Evolutionary conservation across 2,329 filamentous ascomycete genomes (phyloP).

Genomic region (Aspergillus transmontanensis): DNA sequence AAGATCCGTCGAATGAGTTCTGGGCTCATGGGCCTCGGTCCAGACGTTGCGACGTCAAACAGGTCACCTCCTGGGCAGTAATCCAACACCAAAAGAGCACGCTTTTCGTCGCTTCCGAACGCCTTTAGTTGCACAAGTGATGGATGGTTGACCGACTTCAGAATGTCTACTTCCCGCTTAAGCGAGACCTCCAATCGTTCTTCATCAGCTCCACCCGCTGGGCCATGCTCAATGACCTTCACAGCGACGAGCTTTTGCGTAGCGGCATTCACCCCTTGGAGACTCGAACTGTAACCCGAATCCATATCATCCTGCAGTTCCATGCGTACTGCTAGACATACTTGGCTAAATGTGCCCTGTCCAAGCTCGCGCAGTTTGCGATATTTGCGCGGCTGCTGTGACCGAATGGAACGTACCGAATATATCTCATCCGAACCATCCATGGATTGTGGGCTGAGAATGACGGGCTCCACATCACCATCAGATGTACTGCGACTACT

Average conservation of each 20-base stretch:
- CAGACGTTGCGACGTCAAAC: constrained; percentile 83
- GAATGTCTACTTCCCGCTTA: constrained; percentile 92
- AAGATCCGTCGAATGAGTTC: constrained; percentile 80
- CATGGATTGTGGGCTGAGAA: constrained; percentile 22
- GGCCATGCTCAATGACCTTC: constrained; percentile 94
- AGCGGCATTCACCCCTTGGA: constrained; percentile 28
- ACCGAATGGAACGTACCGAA: constrained; percentile 66
- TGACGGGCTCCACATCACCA: constrained; percentile 45
- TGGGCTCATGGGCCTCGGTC: constrained; percentile 68
- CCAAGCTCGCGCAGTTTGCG: constrained; percentile 78
- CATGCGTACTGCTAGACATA: constrained; percentile 86
- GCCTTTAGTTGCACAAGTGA: constrained; percentile 89
- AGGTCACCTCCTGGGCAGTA: constrained; percentile 94
- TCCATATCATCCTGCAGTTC: constrained; percentile 50
- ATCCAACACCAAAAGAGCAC: constrained; percentile 82
- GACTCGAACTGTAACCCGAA: constrained; percentile 8
- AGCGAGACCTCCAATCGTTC: constrained; percentile 90
- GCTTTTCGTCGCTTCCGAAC: constrained; percentile 80
- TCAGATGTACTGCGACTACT: constrained; percentile 66
- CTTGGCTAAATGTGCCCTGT: constrained; percentile 93
- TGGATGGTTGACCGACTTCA: constrained; percentile 84
- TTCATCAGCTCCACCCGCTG: constrained; percentile 88
- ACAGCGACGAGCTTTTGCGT: constrained; percentile 87
- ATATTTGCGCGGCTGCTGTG: constrained; percentile 75
- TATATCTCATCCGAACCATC: constrained; percentile 61